phyloP scores from a whole-genome alignment of 306 rosid species.

The Crotalaria pallida region DNA sequence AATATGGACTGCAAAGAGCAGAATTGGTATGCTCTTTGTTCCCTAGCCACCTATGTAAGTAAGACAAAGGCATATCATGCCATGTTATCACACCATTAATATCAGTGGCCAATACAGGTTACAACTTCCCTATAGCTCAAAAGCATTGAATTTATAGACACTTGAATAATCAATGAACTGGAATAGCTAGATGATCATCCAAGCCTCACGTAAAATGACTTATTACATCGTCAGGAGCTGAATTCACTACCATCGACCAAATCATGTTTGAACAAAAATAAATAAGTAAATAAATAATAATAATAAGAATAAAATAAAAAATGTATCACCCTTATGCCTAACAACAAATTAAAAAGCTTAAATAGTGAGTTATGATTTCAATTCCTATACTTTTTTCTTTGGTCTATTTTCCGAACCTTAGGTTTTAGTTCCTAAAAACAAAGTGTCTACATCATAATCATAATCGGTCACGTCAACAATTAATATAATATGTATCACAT shows the following conservation, averaged over 20 bases:
- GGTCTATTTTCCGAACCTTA: too few relatives aligned
- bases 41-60: neutral
- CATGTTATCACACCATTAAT: neutral
- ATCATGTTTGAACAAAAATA: neutral
- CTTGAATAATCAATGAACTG: conserved; percentile 5
- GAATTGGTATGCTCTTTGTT: neutral
- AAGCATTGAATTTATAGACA: neutral
- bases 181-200: conserved; percentile 3
- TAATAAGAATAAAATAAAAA: too few relatives aligned
- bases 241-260: neutral
- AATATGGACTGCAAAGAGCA: neutral
- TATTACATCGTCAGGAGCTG: neutral
- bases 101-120: neutral
- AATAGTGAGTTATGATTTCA: too few relatives aligned
- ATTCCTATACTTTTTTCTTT: too few relatives aligned
- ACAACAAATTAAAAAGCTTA: too few relatives aligned
- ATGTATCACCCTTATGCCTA: too few relatives aligned
- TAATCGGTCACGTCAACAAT: too few relatives aligned
- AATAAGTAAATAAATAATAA: too few relatives aligned
- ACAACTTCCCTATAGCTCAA: neutral
- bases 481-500: too few relatives aligned
- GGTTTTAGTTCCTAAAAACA: too few relatives aligned
- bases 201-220: neutral
- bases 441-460: too few relatives aligned
- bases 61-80: neutral